Base-by-base conservation (phyloP, 225 moss, liverwort and hornwort genomes). In the Physcomitrellopsis africana region DNA sequence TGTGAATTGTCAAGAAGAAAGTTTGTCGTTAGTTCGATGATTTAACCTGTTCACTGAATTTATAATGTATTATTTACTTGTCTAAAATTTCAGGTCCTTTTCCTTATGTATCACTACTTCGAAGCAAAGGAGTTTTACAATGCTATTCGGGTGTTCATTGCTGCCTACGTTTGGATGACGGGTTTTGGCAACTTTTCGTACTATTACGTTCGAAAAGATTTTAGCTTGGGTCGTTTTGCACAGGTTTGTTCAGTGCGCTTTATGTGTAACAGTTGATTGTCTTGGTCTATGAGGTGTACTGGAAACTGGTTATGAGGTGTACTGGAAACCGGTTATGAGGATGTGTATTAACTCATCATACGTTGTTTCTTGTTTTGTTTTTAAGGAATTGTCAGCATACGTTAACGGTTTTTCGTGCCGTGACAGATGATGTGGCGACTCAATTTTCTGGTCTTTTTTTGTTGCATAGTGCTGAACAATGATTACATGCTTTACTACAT, bases 381-480 rank as follows among this genome's bases (percentile, higher is more conserved):
- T 32, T 54, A 27, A 66, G 18, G 51, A 68, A 14, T 49, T 16
- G 60, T 47, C 64, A 45, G 7, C 47, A n/a, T 15, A 52, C n/a
- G 60, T 55, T 74, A 67, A 77, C 29, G n/a, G 65, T 53, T 59
- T 75, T n/a, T 78, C 17, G 23, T 68, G 67, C 27, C 77, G 53
- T 64, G 56, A 76, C 95, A 96, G 93, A 94, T 99, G 94, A 99
- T 94, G 94, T 99, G 95, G 99, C 93, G 99, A 10, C 90, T 99
- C 62, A 95, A 99, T 76, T 99, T 95, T 77, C 74, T 99, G 82
- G 99, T 99, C 13, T 92, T 99, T 52, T 92, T 99, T 58, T 81
- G 87, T 18, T 95, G 99, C 81, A 32, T 95, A 14, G 80, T 99
- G 46, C 90, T 99, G 48, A 92, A 93, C 79, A 99, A 99, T 60